Base-by-base conservation (phyloP, 2,329 filamentous ascomycete genomes). In the Mycosphaerella arachidis region DNA sequence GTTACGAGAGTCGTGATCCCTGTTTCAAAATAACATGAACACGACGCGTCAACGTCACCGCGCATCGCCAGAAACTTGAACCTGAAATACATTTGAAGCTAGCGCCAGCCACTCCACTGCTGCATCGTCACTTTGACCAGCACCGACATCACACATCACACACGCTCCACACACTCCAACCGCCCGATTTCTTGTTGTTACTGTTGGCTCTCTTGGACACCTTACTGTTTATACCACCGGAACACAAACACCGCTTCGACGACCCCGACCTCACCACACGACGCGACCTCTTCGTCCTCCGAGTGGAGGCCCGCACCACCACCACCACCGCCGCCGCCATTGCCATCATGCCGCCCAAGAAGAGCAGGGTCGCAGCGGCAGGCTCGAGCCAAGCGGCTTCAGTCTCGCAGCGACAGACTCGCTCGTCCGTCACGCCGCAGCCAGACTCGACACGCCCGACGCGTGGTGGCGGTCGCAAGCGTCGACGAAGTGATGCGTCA, bases 401-500 rank as follows among this genome's bases (percentile, higher is more conserved):
- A 16, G 12, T 20, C 18, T 24, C 20, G 27, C 29, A 45, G 45
- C 43, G 55, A 29, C 30, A 50, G 3, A 57, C 55, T 51, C 55
- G 55, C 48, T 51, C 46, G 5, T 52, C 50, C 16, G 50, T 30
- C 7, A 43, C 55, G 16, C 48, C 55, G n/a, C 55, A 57, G 24
- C 55, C 54, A 10, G 43, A 29, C n/a, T 8, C 37, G 18, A 29
- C 29, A 20, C 27, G 33, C 35, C 46, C 51, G 45, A 51, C 57
- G 10, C 52, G 57, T n/a, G 40, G 13, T 16, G 52, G 20, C 33
- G 51, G 57, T 5, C 48, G 56, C 29, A 59, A 57, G 30, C 55
- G 57, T 18, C 52, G 52, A 18, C 51, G 30, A 16, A 59, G 57
- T 29, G 57, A 59, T 59, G 57, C 45, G 18, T 55, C 57, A 18